Conservation (phyloP, 371 early-diverging fungal species). For the Rhizopus stolonifer region DNA sequence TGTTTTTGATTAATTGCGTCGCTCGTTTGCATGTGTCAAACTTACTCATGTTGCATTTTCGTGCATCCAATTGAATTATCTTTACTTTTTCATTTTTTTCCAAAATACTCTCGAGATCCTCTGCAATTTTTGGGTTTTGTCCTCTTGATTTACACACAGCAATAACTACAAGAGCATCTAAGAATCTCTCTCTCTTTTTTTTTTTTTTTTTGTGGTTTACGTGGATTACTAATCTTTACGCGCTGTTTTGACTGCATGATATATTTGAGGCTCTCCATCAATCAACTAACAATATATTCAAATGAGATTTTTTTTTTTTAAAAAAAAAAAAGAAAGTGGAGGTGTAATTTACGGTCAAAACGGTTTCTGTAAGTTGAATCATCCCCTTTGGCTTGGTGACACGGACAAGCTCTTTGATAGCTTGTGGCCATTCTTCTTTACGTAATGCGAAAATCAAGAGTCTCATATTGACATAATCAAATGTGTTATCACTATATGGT, state of each 20-base stretch:
- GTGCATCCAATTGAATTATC: conserved; percentile 14
- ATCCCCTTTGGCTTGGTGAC: conserved; percentile 22
- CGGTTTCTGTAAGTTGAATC: conserved; percentile 8
- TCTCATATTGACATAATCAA: conserved; percentile 22
- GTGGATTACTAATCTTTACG: neutral
- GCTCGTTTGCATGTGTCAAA: neutral
- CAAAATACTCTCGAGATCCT: conserved; percentile 11
- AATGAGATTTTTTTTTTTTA: neutral
- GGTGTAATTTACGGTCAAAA: conserved; percentile 6
- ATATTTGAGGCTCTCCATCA: neutral
- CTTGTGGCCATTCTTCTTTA: conserved; percentile 17
- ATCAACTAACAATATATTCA: no score
- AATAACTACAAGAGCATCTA: no score
- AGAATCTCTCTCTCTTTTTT: no score
- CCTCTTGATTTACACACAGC: conserved; percentile 17
- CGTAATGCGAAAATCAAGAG: conserved; percentile 16
- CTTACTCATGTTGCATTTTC: conserved; percentile 26
- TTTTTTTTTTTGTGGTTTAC: no score
- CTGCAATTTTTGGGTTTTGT: conserved; percentile 25
- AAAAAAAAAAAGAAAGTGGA: no score
- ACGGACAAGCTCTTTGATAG: conserved; percentile 11
- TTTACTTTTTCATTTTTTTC: conserved; percentile 9
- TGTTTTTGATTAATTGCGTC: conserved; percentile 6
- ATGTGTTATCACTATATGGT: conserved; percentile 17
- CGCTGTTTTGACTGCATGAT: neutral